Evolutionary conservation across 352 stramenopile species (phyloP), one percentile per base, ranked within the genome.

Genomic region (Globisporangium paroecandrum): DNA sequence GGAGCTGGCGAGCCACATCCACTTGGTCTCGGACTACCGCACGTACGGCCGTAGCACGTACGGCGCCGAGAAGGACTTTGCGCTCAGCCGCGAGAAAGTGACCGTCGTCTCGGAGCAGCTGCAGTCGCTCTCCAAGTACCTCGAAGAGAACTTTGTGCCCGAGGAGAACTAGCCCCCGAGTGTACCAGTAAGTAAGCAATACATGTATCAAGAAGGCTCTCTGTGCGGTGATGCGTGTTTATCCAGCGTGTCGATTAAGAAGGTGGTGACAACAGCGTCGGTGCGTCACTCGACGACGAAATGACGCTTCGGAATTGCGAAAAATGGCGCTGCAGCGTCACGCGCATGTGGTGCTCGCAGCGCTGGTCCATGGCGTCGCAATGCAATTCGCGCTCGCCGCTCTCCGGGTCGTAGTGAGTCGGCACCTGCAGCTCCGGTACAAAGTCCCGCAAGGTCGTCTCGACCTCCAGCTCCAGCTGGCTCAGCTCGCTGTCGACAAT

Each of bases 1-100:
- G 7, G 87, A 95, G 66, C 76, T 95, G 22, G 87, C 85, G 18
- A 82, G 79, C 71, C 85, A 95, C 70, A 90, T 93, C 66, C 87
- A 95, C 73, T 69, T 95, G 20, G 87, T 95, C 36, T 89, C 84
- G 58, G 84, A 95, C 73, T 95, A 95, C 69, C 87, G 87, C 59
- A 89, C 77, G 13, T 95, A 89, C 68, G 84, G 82, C 29, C 85
- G 87, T 65, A 94, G 85, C 72, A 90, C 85, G 57, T 95, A 95
- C 69, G 86, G 87, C 68, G 80, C 85, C 27, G 87, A 95, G 65
- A 93, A 93, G 62, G 85, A 94, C 75, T 76, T 86, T 53, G 82
- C 84, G 57, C 78, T 95, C 60, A 82, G 78, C 41, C 84, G 82
- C 34, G 86, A 91, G 25, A 95, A 95, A 57, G 82, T 94, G 58